Conservation (phyloP, 1,284 basidiomycete species). For the Porodaedalea pini region DNA sequence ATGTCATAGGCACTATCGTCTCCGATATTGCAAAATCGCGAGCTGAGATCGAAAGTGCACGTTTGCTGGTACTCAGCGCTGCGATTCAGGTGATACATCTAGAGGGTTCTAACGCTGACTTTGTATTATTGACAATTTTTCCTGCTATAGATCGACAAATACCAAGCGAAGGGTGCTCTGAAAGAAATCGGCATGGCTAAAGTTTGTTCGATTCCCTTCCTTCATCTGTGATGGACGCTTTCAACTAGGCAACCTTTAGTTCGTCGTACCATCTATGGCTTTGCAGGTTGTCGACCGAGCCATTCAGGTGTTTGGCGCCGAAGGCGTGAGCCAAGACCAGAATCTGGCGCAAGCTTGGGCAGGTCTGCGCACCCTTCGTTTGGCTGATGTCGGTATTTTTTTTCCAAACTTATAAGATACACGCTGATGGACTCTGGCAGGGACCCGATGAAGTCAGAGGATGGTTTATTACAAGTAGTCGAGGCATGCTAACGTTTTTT, state of each 20-base stretch:
- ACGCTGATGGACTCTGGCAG: slow-evolving; percentile 36
- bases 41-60: slow-evolving; percentile 87
- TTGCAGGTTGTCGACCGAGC: slow-evolving; percentile 86
- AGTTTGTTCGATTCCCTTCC: slow-evolving; percentile 40
- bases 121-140: neutral
- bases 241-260: slow-evolving; percentile 44
- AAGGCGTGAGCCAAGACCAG: slow-evolving; percentile 90
- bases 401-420: slow-evolving; percentile 15
- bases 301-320: slow-evolving; percentile 93
- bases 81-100: slow-evolving; percentile 70
- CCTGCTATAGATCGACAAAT: slow-evolving; percentile 74
- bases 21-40: slow-evolving; percentile 89
- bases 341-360: slow-evolving; percentile 79
- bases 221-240: slow-evolving; percentile 3
- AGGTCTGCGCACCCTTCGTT: slow-evolving; percentile 79
- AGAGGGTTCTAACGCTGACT: no score
- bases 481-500: slow-evolving; percentile 9
- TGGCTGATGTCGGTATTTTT: slow-evolving; percentile 73
- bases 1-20: slow-evolving; percentile 70
- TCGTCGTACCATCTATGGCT: slow-evolving; percentile 89
- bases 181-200: slow-evolving; percentile 98
- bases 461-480: neutral
- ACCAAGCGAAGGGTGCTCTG: slow-evolving; percentile 89
- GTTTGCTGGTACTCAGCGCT: slow-evolving; percentile 88
- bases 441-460: slow-evolving; percentile 74